Percentiles rank a stretch among this genome's conserved stretches.
These are phyloP conservation scores for Aphanomyces astaci DNA, from an alignment of 352 stramenopile genomes.

Conservation along the genomic window DNA sequence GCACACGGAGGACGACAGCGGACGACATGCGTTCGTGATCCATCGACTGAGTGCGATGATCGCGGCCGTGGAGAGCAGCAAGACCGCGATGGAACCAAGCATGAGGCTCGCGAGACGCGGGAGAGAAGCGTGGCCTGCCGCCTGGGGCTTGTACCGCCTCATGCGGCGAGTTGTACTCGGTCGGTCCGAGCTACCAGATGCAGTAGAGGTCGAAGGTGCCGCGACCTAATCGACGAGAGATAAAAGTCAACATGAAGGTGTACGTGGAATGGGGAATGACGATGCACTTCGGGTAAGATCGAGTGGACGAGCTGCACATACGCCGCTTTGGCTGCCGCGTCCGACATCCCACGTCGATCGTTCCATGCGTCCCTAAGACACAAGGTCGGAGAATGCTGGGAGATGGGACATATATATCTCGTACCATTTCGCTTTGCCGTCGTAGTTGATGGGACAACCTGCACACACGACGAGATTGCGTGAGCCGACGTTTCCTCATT, in stretches of 20 bases:
- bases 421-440: constrained; percentile 23
- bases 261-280: neutral
- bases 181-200: neutral
- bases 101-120: neutral
- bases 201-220: neutral
- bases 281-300: constrained; percentile 2
- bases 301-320: constrained; percentile 13
- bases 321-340: constrained; percentile 7
- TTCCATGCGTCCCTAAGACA: constrained; percentile 18
- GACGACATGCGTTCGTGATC: neutral
- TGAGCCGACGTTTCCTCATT: too few relatives aligned
- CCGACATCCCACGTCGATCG: neutral
- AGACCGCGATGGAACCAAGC: neutral
- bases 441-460: constrained; percentile 20
- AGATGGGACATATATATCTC: too few relatives aligned
- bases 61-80: neutral
- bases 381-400: neutral
- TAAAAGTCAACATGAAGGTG: neutral
- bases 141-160: neutral
- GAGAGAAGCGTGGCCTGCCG: neutral
- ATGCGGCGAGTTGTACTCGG: neutral
- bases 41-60: neutral
- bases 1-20: neutral
- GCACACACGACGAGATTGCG: neutral
- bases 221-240: neutral